Evolutionary conservation across 225 moss, liverwort and hornwort species (phyloP), one percentile per base, ranked within the genome.

Genomic region (Lunularia cruciata): DNA sequence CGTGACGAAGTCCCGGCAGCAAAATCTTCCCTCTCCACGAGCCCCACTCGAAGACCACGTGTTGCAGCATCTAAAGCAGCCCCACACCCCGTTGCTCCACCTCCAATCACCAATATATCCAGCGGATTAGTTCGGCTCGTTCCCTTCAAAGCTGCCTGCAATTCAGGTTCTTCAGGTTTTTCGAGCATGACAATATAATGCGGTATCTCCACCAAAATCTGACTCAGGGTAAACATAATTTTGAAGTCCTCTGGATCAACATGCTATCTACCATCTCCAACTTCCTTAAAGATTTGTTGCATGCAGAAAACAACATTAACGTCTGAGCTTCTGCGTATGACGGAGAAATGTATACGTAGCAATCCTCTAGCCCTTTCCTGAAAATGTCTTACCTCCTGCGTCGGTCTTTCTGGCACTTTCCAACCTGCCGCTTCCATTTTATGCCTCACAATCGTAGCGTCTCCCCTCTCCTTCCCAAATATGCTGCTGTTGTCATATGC

Each of bases 21-120:
- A 73, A 91, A 98, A 79, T 98, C 98, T 68, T 98, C 98, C 2
- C 98, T 86, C 84, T 98, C 98, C 37, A 98, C 89, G 38, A 98
- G 81, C 18, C 89, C 98, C 18, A 98, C 98, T 55, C 86, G 85
- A 48, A 98, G 69, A 3, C 98, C 98, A 32, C 98, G 89, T 12
- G 98, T 93, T 20, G 77, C 85, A 14, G 92, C 98, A 81, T 98
- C 98, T 77, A 98, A 73, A 22, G 98, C 93, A 73, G 87, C 93
- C 15, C 98, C 98, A 62, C 89, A 90, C 52, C 98, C 98, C 0
- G 98, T 98, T 40, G 98, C 98, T 39, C 98, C 98, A 15, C 93
- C 98, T 4, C 98, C 87, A 42, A 87, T 78, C 12, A 87, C 82
- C 57, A 87, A 72, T 4, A 87, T 32, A 56, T 87, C 87, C 22